Base-by-base conservation (phyloP, 352 stramenopile genomes). In the Phytophthora capsici region DNA sequence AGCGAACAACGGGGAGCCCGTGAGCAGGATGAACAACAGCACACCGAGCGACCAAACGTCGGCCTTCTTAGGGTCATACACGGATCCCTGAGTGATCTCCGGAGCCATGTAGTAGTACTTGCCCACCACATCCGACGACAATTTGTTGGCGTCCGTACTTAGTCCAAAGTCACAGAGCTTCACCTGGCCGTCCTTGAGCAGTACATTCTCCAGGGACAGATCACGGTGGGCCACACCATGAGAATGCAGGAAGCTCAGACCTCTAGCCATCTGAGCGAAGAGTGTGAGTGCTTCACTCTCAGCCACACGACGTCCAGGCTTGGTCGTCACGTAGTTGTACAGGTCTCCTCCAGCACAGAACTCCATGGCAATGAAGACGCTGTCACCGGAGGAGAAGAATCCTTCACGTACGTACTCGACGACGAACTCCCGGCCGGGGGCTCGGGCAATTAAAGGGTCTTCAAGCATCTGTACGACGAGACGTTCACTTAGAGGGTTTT, bases 21-120 rank as follows among this genome's bases (percentile, higher is more conserved):
- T 77, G 14, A 93, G 69, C 71, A 94, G 81, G 67, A 93, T 87
- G 52, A 94, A 94, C 9, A 94, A 59, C 73, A 94, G 84, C 32
- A 94, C 77, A 52, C 86, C 86, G 25, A 94, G 75, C 54, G 86
- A 94, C 86, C 86, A 94, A 19, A 94, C 73, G 48, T 94, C 86
- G 6, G 86, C 86, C 56, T 82, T 64, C 36, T 70, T 73, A 0
- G 80, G 68, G 62, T 85, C 72, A 70, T 88, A 89, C 14, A 44
- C 20, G 12, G 62, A 50, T 8, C 46, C 68, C 7, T 57, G 36
- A 0, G 51, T 17, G 22, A 90, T 66, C 57, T 91, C 83, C 0
- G 80, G 83, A 9, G 83, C 80, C 80, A 88, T 91, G 73, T 89
- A 90, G 62, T 85, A 84, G 30, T 74, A 72, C 32, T 91, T 91